Conservation (phyloP, 2,329 filamentous ascomycete species). For the Monosporascus sp. region DNA sequence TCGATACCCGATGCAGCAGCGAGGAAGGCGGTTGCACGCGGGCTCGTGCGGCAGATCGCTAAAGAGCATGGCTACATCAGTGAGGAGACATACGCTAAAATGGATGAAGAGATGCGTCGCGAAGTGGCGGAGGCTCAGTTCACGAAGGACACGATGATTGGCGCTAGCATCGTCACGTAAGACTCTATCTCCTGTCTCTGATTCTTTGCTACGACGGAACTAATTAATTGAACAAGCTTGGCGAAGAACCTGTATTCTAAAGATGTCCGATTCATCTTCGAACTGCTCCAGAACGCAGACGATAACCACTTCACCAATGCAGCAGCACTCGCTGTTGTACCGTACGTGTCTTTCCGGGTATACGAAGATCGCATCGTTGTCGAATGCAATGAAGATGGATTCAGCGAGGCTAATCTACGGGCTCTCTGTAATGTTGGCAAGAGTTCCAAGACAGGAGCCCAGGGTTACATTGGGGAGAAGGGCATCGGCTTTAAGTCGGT, state of each 20-base stretch:
- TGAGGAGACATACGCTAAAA: conserved; percentile 4
- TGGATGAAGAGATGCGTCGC: conserved; percentile 6
- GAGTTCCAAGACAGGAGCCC: conserved; percentile 38
- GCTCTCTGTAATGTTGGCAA: conserved; percentile 41
- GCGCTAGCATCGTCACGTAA: conserved; percentile 19
- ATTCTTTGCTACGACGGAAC: not conserved
- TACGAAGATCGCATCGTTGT: conserved; percentile 33
- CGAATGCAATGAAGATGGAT: conserved; percentile 48
- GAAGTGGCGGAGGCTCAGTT: conserved; percentile 11
- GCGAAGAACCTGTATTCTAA: conserved; percentile 37
- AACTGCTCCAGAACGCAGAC: conserved; percentile 51
- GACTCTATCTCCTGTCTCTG: not conserved
- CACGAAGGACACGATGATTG: conserved; percentile 14
- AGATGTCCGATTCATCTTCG: conserved; percentile 43
- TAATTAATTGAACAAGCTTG: conserved; percentile 25
- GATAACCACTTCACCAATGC: conserved; percentile 38
- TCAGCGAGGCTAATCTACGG: conserved; percentile 33
- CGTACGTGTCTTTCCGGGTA: conserved; percentile 32
- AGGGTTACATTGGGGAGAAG: conserved; percentile 44
- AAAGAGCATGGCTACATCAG: conserved; percentile 18
- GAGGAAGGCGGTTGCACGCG: conserved; percentile 2
- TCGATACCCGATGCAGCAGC: not conserved
- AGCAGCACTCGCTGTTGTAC: conserved; percentile 9
- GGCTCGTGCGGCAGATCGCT: conserved; percentile 13
- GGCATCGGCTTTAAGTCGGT: conserved; percentile 49